Conservation (phyloP, 306 rosid genomes). For the Cicer arietinum region DNA sequence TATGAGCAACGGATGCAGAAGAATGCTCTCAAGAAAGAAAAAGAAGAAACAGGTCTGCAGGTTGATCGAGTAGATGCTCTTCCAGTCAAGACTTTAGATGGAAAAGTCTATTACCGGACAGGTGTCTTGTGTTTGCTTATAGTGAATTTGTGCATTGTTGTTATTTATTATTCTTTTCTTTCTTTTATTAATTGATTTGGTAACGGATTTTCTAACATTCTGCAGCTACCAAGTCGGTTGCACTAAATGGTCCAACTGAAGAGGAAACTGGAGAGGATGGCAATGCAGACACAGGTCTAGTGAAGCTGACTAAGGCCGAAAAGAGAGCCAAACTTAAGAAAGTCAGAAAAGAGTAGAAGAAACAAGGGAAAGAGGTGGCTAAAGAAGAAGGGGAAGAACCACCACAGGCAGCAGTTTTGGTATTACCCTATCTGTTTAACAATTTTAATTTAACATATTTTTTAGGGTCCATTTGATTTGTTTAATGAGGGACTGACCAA, state of each 20-base stretch:
- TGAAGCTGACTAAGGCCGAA: constrained; percentile 82
- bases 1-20: constrained; percentile 78
- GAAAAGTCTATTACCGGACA: constrained; percentile 68
- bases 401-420: constrained; percentile 86
- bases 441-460: constrained; percentile 26
- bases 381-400: constrained; percentile 59
- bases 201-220: constrained; percentile 27
- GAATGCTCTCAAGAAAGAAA: constrained; percentile 63
- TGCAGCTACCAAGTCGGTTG: constrained; percentile 56
- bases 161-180: constrained; percentile 22
- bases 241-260: constrained; percentile 52
- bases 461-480: constrained; percentile 9
- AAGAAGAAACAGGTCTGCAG: constrained; percentile 60
- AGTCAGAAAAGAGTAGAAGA: constrained; percentile 69
- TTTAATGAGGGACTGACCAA: not conserved
- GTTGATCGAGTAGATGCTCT: constrained; percentile 90
- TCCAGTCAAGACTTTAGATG: constrained; percentile 86
- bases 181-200: not conserved
- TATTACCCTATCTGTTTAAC: constrained; percentile 46
- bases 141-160: constrained; percentile 19
- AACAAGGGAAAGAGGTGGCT: constrained; percentile 68
- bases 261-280: constrained; percentile 58
- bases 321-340: constrained; percentile 86
- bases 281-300: constrained; percentile 50
- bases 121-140: constrained; percentile 44